Evolutionary conservation across 495 filamentous ascomycete species (phyloP).

Genomic region (Trichoderma reesei): DNA sequence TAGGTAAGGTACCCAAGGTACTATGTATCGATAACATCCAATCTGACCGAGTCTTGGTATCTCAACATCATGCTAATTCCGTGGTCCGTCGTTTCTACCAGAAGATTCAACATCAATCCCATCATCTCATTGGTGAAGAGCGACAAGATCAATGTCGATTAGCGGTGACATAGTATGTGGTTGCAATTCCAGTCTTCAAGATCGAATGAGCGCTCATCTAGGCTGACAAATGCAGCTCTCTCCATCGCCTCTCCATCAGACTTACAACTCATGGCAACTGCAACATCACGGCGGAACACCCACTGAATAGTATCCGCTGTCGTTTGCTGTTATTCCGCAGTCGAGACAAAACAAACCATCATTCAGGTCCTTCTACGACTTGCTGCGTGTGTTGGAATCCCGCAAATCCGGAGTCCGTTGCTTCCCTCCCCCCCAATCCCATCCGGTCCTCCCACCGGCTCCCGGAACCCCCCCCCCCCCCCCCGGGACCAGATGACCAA

Average conservation of each 20-base stretch:
- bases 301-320: not conserved
- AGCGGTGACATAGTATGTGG: not conserved
- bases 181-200: not conserved
- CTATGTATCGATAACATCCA: no score
- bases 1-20: no score
- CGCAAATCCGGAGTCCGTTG: not conserved
- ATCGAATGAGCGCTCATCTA: not conserved
- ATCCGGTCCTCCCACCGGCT: no score
- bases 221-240: conserved; percentile 2
- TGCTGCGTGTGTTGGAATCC: not conserved
- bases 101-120: no score
- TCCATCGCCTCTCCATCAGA: not conserved
- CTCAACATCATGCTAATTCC: no score
- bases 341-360: not conserved
- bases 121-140: no score
- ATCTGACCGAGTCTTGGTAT: no score
- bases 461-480: not conserved
- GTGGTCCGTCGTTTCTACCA: no score
- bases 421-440: not conserved
- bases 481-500: not conserved
- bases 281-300: no score
- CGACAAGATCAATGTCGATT: not conserved
- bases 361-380: not conserved
- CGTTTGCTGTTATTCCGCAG: not conserved
- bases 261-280: no score